Base-by-base conservation (phyloP, 2,329 filamentous ascomycete genomes). In the Alternaria angustiovoidea region DNA sequence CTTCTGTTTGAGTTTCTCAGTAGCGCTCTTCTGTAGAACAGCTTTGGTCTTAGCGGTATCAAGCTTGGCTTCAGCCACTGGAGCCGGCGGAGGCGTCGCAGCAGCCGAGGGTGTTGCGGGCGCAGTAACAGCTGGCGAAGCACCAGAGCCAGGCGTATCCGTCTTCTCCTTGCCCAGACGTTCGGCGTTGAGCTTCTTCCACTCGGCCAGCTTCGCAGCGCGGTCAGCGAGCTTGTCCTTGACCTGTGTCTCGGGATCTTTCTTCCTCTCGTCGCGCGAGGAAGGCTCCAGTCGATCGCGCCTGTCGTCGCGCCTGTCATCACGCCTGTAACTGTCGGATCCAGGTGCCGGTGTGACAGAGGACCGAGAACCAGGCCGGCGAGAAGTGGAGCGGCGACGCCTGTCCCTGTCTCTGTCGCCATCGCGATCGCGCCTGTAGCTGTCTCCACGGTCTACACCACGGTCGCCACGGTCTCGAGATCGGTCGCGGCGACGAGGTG, bases 1-100 rank as follows among this genome's bases (percentile, higher is more conserved):
- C 79, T 72, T 86, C 81, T 54, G 85, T 42, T 88, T 86, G 20
- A 90, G 86, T 76, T 92, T 95, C 78, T 94, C 96, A 41, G 88
- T 90, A 68, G 95, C 93, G 20, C 88, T 90, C 78, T 96, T 96
- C 5, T 92, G 91, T 69, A 96, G 91, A 71, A 95, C 34, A 24
- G 16, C 94, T 77, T 95, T 96, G 69, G 91, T 90, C 63, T 88
- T 84, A 73, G 83, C 78, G 9, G 87, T 83, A 9, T 88, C 85
- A 32, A 86, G 80, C 36, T 72, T 61, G 51, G 39, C 20, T 51
- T 67, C 65, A 32, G 67, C 54, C 7, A 67, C 60, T 28, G 73
- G 64, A 6, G 70, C 63, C 14, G 66, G 54, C 28, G 54, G 48
- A 58, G 55, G 81, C 41, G 52, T 87, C 54, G 56, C 62, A 32